A percentile compares a stretch with the other conserved stretches of the same genome.
These are phyloP conservation scores for Acanthamoeba divionensis DNA, from an alignment of 208 protist species.

Conservation along the genomic window DNA sequence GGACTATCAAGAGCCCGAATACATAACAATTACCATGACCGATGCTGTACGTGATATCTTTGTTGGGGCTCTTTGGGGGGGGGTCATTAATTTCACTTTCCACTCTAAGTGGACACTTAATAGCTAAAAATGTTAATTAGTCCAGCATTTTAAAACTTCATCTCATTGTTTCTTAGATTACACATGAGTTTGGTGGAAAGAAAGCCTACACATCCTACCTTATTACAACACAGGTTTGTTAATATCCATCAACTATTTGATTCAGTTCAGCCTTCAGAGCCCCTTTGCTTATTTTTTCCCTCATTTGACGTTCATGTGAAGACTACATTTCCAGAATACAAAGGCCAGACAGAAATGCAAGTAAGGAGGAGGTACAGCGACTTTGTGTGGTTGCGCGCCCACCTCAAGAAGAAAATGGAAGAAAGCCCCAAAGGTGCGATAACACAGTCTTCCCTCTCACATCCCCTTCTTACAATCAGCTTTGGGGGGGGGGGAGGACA, in stretches of 20 bases:
- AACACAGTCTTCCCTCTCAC: no score
- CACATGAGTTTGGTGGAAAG: slow-evolving; percentile 48
- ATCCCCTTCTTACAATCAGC: no score
- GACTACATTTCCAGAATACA: slow-evolving; percentile 70
- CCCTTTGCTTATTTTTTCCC: background rate
- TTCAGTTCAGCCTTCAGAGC: background rate
- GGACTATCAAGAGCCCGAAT: slow-evolving; percentile 70
- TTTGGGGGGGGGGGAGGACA: no score
- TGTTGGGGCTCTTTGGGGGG: background rate
- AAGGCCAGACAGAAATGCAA: slow-evolving; percentile 60
- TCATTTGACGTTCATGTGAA: background rate
- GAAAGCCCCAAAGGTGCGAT: slow-evolving; percentile 70
- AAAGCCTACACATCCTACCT: slow-evolving; percentile 51
- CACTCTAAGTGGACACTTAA: background rate
- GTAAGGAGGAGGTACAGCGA: slow-evolving; percentile 70
- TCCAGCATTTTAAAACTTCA: background rate
- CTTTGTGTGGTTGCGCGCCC: slow-evolving; percentile 65
- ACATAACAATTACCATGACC: slow-evolving; percentile 59
- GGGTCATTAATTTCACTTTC: background rate
- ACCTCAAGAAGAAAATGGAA: slow-evolving; percentile 64
- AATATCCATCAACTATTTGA: background rate
- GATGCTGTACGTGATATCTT: slow-evolving; percentile 46
- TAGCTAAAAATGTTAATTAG: background rate
- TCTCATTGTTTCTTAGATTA: background rate
- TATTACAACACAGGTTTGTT: slow-evolving; percentile 47